Conservation (phyloP, 1,284 basidiomycete genomes). For the Psilocybe mexicana region DNA sequence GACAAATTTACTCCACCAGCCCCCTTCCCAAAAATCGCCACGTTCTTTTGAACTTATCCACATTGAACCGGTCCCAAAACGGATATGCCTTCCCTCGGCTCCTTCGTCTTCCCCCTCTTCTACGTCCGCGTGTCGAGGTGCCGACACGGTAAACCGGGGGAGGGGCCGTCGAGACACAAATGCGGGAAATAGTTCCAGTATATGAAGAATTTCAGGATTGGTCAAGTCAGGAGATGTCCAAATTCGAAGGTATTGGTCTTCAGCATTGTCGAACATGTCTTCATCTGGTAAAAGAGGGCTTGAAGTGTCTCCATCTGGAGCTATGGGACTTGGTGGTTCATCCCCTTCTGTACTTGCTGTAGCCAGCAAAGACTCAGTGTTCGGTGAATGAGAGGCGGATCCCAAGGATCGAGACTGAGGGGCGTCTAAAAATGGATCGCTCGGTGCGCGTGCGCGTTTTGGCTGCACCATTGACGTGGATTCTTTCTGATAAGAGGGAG, state of each 20-base stretch:
- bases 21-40: slow-evolving; percentile 61
- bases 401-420: slow-evolving; percentile 54
- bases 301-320: slow-evolving; percentile 38
- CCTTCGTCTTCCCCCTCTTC: slow-evolving; percentile 64
- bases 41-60: slow-evolving; percentile 62
- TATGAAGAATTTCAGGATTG: slow-evolving; percentile 62
- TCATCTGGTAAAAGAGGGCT: slow-evolving; percentile 32
- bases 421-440: slow-evolving; percentile 78
- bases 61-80: slow-evolving; percentile 72
- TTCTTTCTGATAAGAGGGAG: slow-evolving; percentile 42
- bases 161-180: slow-evolving; percentile 63
- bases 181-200: slow-evolving; percentile 67
- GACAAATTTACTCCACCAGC: slow-evolving; percentile 73
- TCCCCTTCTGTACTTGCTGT: slow-evolving; percentile 35
- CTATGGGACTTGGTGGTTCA: slow-evolving; percentile 40
- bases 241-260: slow-evolving; percentile 58
- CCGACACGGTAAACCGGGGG: slow-evolving; percentile 57
- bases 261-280: slow-evolving; percentile 42
- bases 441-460: slow-evolving; percentile 70
- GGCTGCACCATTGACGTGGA: slow-evolving; percentile 44
- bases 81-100: slow-evolving; percentile 53
- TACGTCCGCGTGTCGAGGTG: slow-evolving; percentile 46
- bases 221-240: slow-evolving; percentile 73
- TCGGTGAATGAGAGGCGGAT: slow-evolving; percentile 54
- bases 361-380: slow-evolving; percentile 35